A percentile compares a stretch with the other conserved stretches of the same genome.
These are phyloP conservation scores for Auriculariales sp. DNA, from an alignment of 768 basidiomycete genomes.

Conservation along the genomic window DNA sequence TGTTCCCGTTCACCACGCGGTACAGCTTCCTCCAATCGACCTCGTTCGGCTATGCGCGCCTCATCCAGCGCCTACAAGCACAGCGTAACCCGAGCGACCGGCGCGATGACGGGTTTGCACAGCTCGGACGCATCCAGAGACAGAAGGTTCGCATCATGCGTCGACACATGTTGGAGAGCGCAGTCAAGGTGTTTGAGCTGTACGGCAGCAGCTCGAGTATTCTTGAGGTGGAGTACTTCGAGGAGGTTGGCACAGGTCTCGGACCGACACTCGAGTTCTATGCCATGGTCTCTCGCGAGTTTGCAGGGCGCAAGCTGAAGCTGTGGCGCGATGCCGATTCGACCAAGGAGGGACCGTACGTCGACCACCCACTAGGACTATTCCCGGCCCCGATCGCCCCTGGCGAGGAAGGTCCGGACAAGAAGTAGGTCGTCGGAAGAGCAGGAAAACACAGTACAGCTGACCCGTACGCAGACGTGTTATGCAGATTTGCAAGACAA, in stretches of 20 bases:
- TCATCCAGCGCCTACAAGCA: slow-evolving; percentile 90
- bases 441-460: too few relatives aligned
- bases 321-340: slow-evolving; percentile 83
- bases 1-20: slow-evolving; percentile 96
- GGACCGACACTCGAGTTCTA: slow-evolving; percentile 98
- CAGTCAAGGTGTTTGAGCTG: slow-evolving; percentile 90
- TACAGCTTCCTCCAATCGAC: slow-evolving; percentile 96
- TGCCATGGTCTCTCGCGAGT: slow-evolving; percentile 90
- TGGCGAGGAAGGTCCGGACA: too few relatives aligned
- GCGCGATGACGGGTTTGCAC: slow-evolving; percentile 82
- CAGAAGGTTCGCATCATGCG: slow-evolving; percentile 96
- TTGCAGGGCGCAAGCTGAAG: slow-evolving; percentile 74
- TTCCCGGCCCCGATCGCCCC: slow-evolving; percentile 88
- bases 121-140: slow-evolving; percentile 81
- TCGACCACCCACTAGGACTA: slow-evolving; percentile 71
- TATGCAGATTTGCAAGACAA: slow-evolving; percentile 72
- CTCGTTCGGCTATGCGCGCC: slow-evolving; percentile 90
- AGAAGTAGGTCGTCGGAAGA: too few relatives aligned
- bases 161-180: slow-evolving; percentile 88
- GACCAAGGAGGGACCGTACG: slow-evolving; percentile 47
- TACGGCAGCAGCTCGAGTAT: slow-evolving; percentile 91
- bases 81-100: slow-evolving; percentile 73
- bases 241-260: slow-evolving; percentile 94
- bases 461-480: slow-evolving; percentile 42
- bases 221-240: slow-evolving; percentile 96